Evolutionary conservation across 2,329 filamentous ascomycete species (phyloP).

Genomic region (Monilinia fructicola): DNA sequence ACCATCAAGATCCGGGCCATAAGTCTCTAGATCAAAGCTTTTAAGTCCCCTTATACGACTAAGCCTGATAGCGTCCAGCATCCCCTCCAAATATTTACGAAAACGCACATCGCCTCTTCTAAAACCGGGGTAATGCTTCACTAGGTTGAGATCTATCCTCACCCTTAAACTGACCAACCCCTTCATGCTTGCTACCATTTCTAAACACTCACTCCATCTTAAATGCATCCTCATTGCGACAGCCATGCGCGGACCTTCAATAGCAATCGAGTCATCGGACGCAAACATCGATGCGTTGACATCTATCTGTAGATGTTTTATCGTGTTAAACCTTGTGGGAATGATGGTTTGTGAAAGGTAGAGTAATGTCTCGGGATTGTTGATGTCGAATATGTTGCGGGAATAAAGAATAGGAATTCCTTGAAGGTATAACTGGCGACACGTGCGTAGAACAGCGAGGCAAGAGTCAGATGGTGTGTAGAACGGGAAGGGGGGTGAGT

Average conservation of each 20-base stretch:
- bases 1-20: neutral
- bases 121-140: rapidly evolving
- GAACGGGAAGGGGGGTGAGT: neutral
- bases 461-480: constrained; percentile 11
- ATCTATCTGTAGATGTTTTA: constrained; percentile 14
- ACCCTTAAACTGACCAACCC: neutral
- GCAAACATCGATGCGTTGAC: neutral
- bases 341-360: constrained; percentile 12
- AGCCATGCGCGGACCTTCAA: neutral
- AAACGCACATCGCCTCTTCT: neutral
- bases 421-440: constrained; percentile 13
- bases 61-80: neutral
- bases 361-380: constrained; percentile 11
- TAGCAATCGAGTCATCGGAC: neutral
- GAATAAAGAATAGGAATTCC: constrained; percentile 13
- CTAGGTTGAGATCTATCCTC: neutral
- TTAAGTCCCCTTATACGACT: constrained; percentile 16
- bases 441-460: constrained; percentile 5
- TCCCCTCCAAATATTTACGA: neutral
- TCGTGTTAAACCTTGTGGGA: neutral
- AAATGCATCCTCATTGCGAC: neutral
- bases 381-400: constrained; percentile 1
- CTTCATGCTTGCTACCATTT: constrained; percentile 6
- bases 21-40: constrained; percentile 8
- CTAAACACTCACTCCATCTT: neutral